Conservation (phyloP, 2,329 filamentous ascomycete genomes). For the Sporothrix variecibatus region DNA sequence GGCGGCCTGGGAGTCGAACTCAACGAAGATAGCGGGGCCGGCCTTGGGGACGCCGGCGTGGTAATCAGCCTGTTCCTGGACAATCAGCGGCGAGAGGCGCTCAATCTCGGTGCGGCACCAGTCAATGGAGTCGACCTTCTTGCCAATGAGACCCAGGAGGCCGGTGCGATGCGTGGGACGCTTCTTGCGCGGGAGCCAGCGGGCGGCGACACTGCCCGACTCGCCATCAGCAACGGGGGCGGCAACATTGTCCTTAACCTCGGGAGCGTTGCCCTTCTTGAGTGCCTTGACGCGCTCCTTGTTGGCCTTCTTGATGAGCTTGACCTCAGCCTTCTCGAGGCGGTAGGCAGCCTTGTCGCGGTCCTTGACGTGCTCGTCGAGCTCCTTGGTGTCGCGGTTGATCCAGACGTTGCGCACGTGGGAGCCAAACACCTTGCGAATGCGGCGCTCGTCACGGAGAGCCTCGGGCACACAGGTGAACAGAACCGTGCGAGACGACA, state of each 20-base stretch:
- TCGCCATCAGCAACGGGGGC: slow-evolving; percentile 63
- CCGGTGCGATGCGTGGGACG: slow-evolving; percentile 75
- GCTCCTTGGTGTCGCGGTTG: slow-evolving; percentile 70
- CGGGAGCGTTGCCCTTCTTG: slow-evolving; percentile 56
- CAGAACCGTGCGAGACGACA: slow-evolving; percentile 89
- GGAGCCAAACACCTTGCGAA: slow-evolving; percentile 79
- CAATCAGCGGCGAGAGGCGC: slow-evolving; percentile 70
- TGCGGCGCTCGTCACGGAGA: slow-evolving; percentile 74
- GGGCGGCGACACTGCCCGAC: slow-evolving; percentile 69
- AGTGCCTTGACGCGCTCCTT: slow-evolving; percentile 66
- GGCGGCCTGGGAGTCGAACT: slow-evolving; percentile 79
- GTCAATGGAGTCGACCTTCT: slow-evolving; percentile 92
- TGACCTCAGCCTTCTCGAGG: slow-evolving; percentile 83
- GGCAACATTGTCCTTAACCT: slow-evolving; percentile 29
- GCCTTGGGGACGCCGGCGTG: slow-evolving; percentile 64
- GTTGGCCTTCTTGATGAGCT: slow-evolving; percentile 79
- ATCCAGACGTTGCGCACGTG: slow-evolving; percentile 85
- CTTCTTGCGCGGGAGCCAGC: slow-evolving; percentile 72
- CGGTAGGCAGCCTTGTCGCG: slow-evolving; percentile 78
- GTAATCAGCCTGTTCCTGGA: slow-evolving; percentile 68
- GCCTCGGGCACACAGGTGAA: slow-evolving; percentile 80
- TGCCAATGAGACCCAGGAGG: slow-evolving; percentile 68
- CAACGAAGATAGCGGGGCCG: slow-evolving; percentile 82
- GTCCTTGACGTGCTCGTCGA: slow-evolving; percentile 79
- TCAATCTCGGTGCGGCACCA: slow-evolving; percentile 81